Base-by-base conservation (phyloP, 2,329 filamentous ascomycete genomes). In the Aspergillus novofumigatus region DNA sequence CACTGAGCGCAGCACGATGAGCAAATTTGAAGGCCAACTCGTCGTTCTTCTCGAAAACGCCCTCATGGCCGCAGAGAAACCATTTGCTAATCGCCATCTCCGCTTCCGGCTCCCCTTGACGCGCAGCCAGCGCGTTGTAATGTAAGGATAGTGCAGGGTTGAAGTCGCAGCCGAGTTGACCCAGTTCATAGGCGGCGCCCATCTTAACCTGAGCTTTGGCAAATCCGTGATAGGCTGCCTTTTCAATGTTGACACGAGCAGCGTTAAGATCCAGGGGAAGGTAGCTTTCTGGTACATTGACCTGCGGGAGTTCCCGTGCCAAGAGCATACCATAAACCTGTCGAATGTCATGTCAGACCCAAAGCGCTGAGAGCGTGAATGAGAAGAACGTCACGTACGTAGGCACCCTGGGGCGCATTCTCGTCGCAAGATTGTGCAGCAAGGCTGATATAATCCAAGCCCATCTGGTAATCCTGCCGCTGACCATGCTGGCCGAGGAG, bases 1-100 rank as follows among this genome's bases (percentile, higher is more conserved):
- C 92, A 42, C 86, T 84, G 52, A 85, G 81, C 8, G 94, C 93
- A 10, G 94, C 94, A 63, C 93, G 85, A 66, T 93, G 86, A 1
- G 94, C 94, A 69, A 96, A 97, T 52, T 86, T 88, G 75, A 90
- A 99, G 6, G 94, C 93, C 51, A 97, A 78, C 70, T 93, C 89
- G 75, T 99, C 94, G 68, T 97, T 97, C 81, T 97, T 97, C 59
- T 90, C 85, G 69, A 99, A 97, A 6, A 95, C 82, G 23, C 88
- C 89, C 64, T 97, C 93, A 63, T 94, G 92, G 2, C 94, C 94
- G 68, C 96, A 97, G 28, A 99, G 81, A 71, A 97, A 99, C 94
- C 94, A 99, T 75, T 96, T 94, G 75, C 93, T 97, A 59, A 99
- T 92, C 28, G 93, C 92, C 76, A 99, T 89, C 59, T 96, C 92